These are phyloP conservation scores for Bassia scoparia DNA, from an alignment of 148 eudicot genomes.

Conservation along the genomic window DNA sequence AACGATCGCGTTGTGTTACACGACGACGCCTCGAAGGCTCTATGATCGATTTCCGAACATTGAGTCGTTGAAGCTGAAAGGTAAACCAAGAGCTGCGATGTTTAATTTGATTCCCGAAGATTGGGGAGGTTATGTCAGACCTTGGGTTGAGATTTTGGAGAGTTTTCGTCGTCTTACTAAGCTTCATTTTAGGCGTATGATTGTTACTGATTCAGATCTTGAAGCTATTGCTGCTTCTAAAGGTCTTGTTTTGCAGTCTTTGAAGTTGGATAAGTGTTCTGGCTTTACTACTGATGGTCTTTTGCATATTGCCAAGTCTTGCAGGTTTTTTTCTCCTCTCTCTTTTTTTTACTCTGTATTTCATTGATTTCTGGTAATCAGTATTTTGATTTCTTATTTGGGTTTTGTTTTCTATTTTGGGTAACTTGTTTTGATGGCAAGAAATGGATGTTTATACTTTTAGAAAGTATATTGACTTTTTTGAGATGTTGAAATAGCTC, in stretches of 20 bases:
- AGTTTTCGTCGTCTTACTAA: constrained; percentile 43
- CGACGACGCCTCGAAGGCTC: constrained; percentile 60
- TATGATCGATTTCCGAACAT: constrained; percentile 57
- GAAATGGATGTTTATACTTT: no score
- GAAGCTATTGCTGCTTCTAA: constrained; percentile 43
- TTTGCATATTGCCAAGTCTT: constrained; percentile 46
- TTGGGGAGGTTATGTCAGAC: constrained; percentile 91
- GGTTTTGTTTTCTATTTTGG: background rate
- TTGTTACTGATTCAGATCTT: constrained; percentile 73
- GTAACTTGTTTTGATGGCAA: no score
- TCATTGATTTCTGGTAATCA: background rate
- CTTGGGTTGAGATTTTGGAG: constrained; percentile 48
- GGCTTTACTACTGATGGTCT: constrained; percentile 87
- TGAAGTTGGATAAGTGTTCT: constrained; percentile 86
- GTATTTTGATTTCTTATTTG: background rate
- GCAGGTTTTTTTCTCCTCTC: constrained; percentile 41
- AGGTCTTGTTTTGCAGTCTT: constrained; percentile 33
- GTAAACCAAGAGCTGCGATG: constrained; percentile 96
- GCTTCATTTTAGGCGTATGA: constrained; percentile 86
- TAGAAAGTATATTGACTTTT: background rate
- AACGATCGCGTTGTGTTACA: constrained; percentile 77
- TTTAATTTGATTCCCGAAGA: constrained; percentile 83
- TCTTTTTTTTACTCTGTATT: background rate
- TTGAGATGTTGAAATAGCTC: background rate
- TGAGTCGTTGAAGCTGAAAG: constrained; percentile 73